Evolutionary conservation across 495 filamentous ascomycete species (phyloP).

Genomic region (Pyronema domesticum): DNA sequence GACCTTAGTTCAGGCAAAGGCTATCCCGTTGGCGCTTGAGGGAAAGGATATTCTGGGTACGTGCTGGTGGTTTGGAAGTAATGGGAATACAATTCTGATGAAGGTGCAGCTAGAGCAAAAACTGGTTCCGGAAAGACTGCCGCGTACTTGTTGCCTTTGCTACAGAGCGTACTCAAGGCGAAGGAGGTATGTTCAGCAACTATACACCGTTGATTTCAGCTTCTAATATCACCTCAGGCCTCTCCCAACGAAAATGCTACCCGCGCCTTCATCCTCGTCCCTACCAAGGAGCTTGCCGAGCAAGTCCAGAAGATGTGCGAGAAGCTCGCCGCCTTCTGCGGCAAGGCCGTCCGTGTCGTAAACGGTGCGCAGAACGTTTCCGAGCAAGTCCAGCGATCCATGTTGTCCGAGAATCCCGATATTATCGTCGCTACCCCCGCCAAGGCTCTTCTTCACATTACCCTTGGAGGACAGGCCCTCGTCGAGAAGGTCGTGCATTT

Average conservation of each 20-base stretch:
- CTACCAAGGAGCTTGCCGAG: slow-evolving; percentile 80
- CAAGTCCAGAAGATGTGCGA: slow-evolving; percentile 65
- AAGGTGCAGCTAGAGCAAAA: slow-evolving; percentile 50
- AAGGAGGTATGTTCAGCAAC: slow-evolving; percentile 32
- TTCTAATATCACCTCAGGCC: not conserved
- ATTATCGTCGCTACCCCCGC: slow-evolving; percentile 79
- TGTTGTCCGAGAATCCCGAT: slow-evolving; percentile 77
- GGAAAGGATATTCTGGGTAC: slow-evolving; percentile 74
- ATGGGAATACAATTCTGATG: not conserved
- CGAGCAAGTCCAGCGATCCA: slow-evolving; percentile 60
- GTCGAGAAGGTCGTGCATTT: slow-evolving; percentile 49
- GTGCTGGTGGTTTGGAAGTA: not conserved
- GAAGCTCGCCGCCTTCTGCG: slow-evolving; percentile 60
- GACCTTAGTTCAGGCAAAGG: slow-evolving; percentile 67
- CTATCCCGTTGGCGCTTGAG: slow-evolving; percentile 76
- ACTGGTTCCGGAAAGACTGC: slow-evolving; percentile 92
- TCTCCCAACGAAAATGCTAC: slow-evolving; percentile 10
- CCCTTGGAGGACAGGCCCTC: slow-evolving; percentile 48
- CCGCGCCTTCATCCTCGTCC: slow-evolving; percentile 71
- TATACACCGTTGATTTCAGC: not conserved
- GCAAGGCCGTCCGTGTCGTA: slow-evolving; percentile 58
- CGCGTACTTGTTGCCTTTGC: slow-evolving; percentile 83
- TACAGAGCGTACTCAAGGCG: slow-evolving; percentile 59
- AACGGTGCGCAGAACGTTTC: slow-evolving; percentile 77
- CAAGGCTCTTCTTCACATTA: slow-evolving; percentile 51